Evolutionary conservation across 2,329 filamentous ascomycete species (phyloP).

Genomic region (Microsporum ferrugineum): DNA sequence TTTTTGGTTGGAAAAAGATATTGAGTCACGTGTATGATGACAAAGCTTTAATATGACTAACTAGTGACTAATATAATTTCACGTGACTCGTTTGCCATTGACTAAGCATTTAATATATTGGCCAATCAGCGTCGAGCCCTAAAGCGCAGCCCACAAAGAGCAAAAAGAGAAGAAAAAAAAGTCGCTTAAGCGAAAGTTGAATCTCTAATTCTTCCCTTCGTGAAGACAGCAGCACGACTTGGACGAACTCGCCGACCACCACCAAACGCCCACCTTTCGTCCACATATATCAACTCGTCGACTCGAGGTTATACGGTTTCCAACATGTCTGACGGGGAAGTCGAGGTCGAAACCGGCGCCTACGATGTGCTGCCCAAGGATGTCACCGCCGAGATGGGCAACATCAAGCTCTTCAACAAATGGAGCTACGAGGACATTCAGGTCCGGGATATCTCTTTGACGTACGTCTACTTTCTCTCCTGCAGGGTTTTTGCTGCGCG

Average conservation of each 20-base stretch:
- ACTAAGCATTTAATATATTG: background rate
- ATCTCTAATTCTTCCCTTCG: constrained; percentile 29
- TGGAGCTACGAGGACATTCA: constrained; percentile 98
- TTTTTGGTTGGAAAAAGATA: background rate
- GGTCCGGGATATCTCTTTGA: constrained; percentile 98
- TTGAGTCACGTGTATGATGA: background rate
- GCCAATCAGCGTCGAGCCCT: constrained; percentile 27
- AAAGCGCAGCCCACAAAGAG: constrained; percentile 26
- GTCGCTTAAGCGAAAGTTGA: constrained; percentile 32
- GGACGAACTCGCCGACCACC: constrained; percentile 25
- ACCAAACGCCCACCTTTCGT: constrained; percentile 16
- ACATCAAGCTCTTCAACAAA: constrained; percentile 96
- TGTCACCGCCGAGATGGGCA: constrained; percentile 75
- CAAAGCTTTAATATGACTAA: background rate
- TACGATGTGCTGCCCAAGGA: constrained; percentile 87
- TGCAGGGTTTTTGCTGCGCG: background rate
- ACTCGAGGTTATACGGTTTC: constrained; percentile 29
- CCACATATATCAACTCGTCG: constrained; percentile 28
- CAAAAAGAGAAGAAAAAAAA: constrained; percentile 9
- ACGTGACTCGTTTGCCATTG: constrained; percentile 2
- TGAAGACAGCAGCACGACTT: constrained; percentile 22
- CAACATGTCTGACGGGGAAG: constrained; percentile 94
- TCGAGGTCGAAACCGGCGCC: constrained; percentile 58
- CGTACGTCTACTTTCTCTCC: constrained; percentile 54
- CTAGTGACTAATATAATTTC: background rate